Conservation (phyloP, 2,329 filamentous ascomycete species). For the Didymellaceae sp. region DNA sequence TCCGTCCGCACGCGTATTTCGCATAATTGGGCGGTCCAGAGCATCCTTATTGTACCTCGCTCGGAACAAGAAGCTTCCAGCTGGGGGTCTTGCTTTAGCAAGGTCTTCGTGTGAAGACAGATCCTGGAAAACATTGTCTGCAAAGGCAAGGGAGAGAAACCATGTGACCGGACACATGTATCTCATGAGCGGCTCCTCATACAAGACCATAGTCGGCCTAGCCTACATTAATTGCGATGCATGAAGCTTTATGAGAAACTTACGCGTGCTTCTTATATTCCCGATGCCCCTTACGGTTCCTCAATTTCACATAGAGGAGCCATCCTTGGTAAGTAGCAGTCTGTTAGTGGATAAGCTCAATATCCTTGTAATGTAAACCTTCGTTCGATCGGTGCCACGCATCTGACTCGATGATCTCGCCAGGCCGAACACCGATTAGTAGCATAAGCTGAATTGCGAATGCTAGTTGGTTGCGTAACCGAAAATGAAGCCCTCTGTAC, state of each 20-base stretch:
- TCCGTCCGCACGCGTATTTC: neutral
- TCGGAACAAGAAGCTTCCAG: neutral
- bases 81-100: neutral
- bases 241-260: neutral
- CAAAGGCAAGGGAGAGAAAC: neutral
- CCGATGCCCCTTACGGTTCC: slow-evolving; percentile 2
- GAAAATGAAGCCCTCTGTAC: slow-evolving; percentile 8
- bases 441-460: slow-evolving; percentile 6
- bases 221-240: too few species aligned
- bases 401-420: slow-evolving; percentile 6
- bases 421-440: neutral
- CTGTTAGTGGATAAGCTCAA: neutral
- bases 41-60: neutral
- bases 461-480: slow-evolving; percentile 9
- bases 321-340: neutral
- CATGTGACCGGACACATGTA: neutral
- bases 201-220: neutral
- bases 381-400: neutral
- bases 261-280: slow-evolving; percentile 7
- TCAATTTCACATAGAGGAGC: neutral
- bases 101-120: neutral
- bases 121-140: neutral
- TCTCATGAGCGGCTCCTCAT: neutral
- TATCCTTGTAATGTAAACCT: slow-evolving; percentile 5
- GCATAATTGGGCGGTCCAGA: neutral